Evolutionary conservation across 1,284 basidiomycete species (phyloP).

Genomic region (Leccinum griseonigrum): DNA sequence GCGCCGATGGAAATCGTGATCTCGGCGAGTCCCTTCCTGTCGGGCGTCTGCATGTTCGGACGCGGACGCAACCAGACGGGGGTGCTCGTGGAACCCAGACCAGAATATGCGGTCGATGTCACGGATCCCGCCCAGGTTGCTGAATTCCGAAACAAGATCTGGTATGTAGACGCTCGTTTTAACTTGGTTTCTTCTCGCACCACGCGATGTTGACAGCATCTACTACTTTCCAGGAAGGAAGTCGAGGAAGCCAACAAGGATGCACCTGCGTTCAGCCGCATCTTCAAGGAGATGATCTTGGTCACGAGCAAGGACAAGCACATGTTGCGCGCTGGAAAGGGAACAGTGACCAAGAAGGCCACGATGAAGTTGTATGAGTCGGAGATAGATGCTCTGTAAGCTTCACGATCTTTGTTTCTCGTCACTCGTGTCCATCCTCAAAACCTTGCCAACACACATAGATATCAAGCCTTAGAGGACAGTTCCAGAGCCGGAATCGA

Average conservation of each 20-base stretch:
- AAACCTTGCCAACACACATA: neutral
- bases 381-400: conserved; percentile 28
- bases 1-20: conserved; percentile 22
- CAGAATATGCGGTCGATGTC: conserved; percentile 21
- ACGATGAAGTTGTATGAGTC: conserved; percentile 25
- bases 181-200: neutral
- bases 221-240: conserved; percentile 13
- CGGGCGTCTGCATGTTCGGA: conserved; percentile 26
- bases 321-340: conserved; percentile 28
- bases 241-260: conserved; percentile 35
- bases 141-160: conserved; percentile 25
- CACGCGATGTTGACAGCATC: neutral
- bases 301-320: conserved; percentile 26
- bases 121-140: conserved; percentile 18
- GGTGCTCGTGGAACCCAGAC: conserved; percentile 27
- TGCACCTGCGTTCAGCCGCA: conserved; percentile 33
- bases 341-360: conserved; percentile 29
- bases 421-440: neutral
- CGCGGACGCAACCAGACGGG: conserved; percentile 21
- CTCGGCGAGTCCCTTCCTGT: conserved; percentile 5
- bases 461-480: conserved; percentile 11
- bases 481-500: conserved; percentile 14
- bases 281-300: conserved; percentile 19
- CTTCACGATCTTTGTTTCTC: neutral
- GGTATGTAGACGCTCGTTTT: conserved; percentile 13